Evolutionary conservation across 306 rosid species (phyloP), one percentile per base, ranked within the genome.

Genomic region (Begonia fuchsioides): DNA sequence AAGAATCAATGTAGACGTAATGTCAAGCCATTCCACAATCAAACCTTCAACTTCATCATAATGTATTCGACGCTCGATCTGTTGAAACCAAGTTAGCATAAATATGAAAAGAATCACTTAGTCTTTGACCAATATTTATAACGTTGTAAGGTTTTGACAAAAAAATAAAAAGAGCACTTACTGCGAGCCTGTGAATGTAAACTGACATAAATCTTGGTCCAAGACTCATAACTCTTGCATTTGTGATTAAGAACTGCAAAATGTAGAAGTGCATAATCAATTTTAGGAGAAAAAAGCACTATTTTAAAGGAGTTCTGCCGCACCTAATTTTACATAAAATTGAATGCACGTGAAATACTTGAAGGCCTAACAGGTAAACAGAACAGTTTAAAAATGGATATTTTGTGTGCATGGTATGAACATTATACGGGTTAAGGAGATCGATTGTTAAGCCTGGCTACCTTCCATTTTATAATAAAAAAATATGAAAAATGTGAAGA

Each of bases 181-280:
- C 97, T 53, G 90, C 86, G 35, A 84, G 66, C 80, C 75, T 84
- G 49, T 79, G 81, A 59, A 90, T 57, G 61, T 90, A 85, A 50
- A 90, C 59, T 56, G 95, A 76, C 98, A 90, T 81, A 73, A 90
- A 90, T 67, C 68, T 77, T 15, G 98, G 95, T 62, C 98, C 98
- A 19, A 85, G 68, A 44, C 94, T 87, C 76, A 90, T 12, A 55
- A 90, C 64, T 78, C 95, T 77, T 54, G 98, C 98, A 65, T 81
- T 79, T 43, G 98, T 79, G 10, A 79, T 50, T 17, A 81, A 63
- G 43, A 75, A 64, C 98, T 90, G 93, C 71, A 71, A 43, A 61
- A 57, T 15, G 17, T 38, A 44, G 46, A 49, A 6, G 32, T 20
- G 32, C 5, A 20, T 20, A 20, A 20, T 20, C 32, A 20, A 20